Percentiles rank a stretch among this genome's conserved stretches.
phyloP scores from a whole-genome alignment of 768 basidiomycete genomes.

The Mycena venus region DNA sequence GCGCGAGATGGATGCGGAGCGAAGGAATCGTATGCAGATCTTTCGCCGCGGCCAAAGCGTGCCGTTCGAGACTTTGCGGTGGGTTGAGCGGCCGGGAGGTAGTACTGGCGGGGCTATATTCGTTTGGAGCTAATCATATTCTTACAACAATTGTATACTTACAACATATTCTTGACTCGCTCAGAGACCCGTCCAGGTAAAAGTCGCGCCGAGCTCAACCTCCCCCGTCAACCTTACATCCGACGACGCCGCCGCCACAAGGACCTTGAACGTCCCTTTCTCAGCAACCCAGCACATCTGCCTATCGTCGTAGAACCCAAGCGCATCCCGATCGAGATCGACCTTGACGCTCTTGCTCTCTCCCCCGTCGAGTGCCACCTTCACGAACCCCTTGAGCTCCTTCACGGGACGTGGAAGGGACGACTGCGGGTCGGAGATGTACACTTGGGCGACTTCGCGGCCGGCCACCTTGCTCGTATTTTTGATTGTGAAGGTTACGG shows the following conservation, averaged over 20 bases:
- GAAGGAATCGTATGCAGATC: conserved; percentile 24
- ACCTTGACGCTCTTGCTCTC: conserved; percentile 55
- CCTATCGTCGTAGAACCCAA: conserved; percentile 64
- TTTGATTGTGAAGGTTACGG: conserved; percentile 57
- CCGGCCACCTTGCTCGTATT: conserved; percentile 61
- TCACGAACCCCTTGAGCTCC: conserved; percentile 63
- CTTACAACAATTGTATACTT: not conserved
- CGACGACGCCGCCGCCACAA: conserved; percentile 60
- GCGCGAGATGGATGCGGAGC: conserved; percentile 6
- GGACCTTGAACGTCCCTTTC: conserved; percentile 59
- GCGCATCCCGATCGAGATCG: conserved; percentile 59
- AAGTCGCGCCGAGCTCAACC: conserved; percentile 47
- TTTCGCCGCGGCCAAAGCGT: not conserved
- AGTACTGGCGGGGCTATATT: conserved; percentile 22
- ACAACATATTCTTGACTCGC: not conserved
- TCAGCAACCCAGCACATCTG: conserved; percentile 61
- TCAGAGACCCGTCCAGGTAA: conserved; percentile 60
- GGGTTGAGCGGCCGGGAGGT: conserved; percentile 16
- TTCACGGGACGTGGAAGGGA: conserved; percentile 60
- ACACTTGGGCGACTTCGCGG: conserved; percentile 62
- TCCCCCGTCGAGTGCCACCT: conserved; percentile 60
- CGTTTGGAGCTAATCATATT: not conserved
- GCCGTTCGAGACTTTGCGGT: conserved; percentile 11
- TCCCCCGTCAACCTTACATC: conserved; percentile 54
- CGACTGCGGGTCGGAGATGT: conserved; percentile 57